These are phyloP conservation scores for Corinectria fuckeliana DNA, from an alignment of 2,329 filamentous ascomycete species.

Conservation along the genomic window DNA sequence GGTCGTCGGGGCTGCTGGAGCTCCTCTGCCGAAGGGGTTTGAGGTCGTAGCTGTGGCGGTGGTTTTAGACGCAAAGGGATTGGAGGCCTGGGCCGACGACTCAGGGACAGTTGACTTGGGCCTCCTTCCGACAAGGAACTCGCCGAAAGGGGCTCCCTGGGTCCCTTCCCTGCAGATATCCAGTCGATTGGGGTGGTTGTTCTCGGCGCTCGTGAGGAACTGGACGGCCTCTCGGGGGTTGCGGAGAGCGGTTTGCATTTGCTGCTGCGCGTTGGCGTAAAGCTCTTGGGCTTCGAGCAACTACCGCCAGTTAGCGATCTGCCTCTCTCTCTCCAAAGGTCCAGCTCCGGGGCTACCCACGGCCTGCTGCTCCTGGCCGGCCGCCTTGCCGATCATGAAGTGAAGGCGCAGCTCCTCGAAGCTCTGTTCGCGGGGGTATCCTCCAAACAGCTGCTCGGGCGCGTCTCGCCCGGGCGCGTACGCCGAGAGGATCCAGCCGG, in stretches of 20 bases:
- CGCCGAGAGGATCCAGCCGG: constrained; percentile 84
- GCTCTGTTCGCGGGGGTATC: constrained; percentile 79
- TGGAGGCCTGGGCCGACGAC: constrained; percentile 41
- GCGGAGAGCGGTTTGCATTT: constrained; percentile 73
- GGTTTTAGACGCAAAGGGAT: constrained; percentile 50
- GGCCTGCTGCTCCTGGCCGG: constrained; percentile 64
- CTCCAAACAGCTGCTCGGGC: constrained; percentile 85
- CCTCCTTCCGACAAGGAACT: constrained; percentile 51
- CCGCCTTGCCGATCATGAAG: constrained; percentile 65
- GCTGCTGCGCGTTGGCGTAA: constrained; percentile 69
- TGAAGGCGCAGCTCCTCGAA: constrained; percentile 86
- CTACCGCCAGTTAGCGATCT: constrained; percentile 46
- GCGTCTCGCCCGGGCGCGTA: constrained; percentile 81
- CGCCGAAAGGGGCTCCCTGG: constrained; percentile 52
- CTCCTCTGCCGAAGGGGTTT: constrained; percentile 42
- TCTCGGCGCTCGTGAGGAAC: constrained; percentile 69
- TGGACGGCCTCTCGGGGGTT: constrained; percentile 76
- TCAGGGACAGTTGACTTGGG: constrained; percentile 34
- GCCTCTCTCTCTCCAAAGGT: not conserved
- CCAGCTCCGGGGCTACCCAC: constrained; percentile 45
- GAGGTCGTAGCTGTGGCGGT: too few relatives aligned
- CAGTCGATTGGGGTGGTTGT: constrained; percentile 76
- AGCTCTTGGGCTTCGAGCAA: constrained; percentile 66
- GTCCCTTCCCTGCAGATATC: constrained; percentile 64
- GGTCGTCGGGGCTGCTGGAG: constrained; percentile 34